Evolutionary conservation across 352 stramenopile species (phyloP).

Genomic region (Peronospora belbahrii): DNA sequence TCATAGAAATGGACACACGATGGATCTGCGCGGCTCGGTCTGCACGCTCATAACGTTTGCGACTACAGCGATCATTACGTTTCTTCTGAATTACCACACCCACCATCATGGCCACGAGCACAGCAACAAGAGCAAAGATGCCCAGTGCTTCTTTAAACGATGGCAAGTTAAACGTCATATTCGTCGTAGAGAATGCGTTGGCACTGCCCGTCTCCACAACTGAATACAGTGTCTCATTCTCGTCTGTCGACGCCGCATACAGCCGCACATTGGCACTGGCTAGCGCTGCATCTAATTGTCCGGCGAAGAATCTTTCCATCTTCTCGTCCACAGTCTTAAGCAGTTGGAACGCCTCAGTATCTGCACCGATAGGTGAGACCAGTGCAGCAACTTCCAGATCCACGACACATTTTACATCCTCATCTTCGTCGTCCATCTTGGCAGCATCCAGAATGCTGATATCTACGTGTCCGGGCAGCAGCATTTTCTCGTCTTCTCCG

Average conservation of each 20-base stretch:
- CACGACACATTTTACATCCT: slow-evolving; percentile 17
- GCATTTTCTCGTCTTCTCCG: not conserved
- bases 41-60: slow-evolving; percentile 45
- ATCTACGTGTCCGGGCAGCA: slow-evolving; percentile 25
- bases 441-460: slow-evolving; percentile 18
- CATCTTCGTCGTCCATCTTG: slow-evolving; percentile 9
- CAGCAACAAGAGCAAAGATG: slow-evolving; percentile 44
- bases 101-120: slow-evolving; percentile 59
- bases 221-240: slow-evolving; percentile 1
- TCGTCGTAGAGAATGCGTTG: not conserved
- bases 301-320: slow-evolving; percentile 30
- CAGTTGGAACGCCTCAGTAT: slow-evolving; percentile 27
- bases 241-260: slow-evolving; percentile 9
- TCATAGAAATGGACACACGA: slow-evolving; percentile 70
- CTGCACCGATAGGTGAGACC: not conserved
- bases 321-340: slow-evolving; percentile 39
- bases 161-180: slow-evolving; percentile 36
- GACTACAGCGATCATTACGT: slow-evolving; percentile 46
- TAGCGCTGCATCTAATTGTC: slow-evolving; percentile 20
- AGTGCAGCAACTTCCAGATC: slow-evolving; percentile 19
- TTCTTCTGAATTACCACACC: slow-evolving; percentile 49
- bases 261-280: slow-evolving; percentile 28
- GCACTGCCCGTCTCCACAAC: slow-evolving; percentile 6
- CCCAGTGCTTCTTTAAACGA: slow-evolving; percentile 52
- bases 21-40: slow-evolving; percentile 60